Percentiles rank a stretch among this genome's conserved stretches.
These are phyloP conservation scores for Houttuynia cordata DNA, from an alignment of 164 flowering plant genomes.

Conservation along the genomic window DNA sequence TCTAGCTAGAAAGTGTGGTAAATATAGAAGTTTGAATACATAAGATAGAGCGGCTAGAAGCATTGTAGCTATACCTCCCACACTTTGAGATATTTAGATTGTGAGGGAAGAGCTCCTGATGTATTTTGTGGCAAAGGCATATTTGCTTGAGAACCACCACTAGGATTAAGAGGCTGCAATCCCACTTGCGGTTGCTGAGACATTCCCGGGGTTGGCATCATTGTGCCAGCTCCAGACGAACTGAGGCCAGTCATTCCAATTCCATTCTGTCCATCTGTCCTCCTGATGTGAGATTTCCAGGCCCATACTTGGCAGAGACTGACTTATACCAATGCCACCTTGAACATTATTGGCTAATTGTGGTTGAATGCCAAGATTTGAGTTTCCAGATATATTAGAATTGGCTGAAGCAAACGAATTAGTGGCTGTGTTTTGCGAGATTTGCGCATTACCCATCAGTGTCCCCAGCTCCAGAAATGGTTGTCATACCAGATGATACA, in stretches of 20 bases:
- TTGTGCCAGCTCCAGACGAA: conserved; percentile 53
- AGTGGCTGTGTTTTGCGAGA: conserved; percentile 42
- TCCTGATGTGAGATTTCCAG: conserved; percentile 50
- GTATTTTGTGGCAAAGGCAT: conserved; percentile 56
- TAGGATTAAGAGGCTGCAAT: conserved; percentile 40
- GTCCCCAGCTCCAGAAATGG: conserved; percentile 43
- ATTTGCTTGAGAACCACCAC: conserved; percentile 41
- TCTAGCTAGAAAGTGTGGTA: no score
- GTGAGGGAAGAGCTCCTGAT: conserved; percentile 46
- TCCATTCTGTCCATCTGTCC: conserved; percentile 57
- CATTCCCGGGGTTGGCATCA: conserved; percentile 94
- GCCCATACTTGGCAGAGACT: conserved; percentile 45
- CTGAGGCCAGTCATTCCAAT: conserved; percentile 46
- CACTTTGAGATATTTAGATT: conserved; percentile 79
- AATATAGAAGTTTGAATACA: neutral
- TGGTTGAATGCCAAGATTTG: conserved; percentile 55
- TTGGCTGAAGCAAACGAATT: conserved; percentile 45
- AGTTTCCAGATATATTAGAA: conserved; percentile 46
- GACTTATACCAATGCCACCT: conserved; percentile 52
- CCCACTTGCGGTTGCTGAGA: conserved; percentile 52
- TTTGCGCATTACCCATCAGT: conserved; percentile 42
- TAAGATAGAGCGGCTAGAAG: neutral
- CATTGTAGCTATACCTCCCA: conserved; percentile 62
- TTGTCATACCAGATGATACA: conserved; percentile 43
- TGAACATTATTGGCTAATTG: conserved; percentile 45